Conservation (phyloP, 768 basidiomycete species). For the Boletus bicolor region DNA sequence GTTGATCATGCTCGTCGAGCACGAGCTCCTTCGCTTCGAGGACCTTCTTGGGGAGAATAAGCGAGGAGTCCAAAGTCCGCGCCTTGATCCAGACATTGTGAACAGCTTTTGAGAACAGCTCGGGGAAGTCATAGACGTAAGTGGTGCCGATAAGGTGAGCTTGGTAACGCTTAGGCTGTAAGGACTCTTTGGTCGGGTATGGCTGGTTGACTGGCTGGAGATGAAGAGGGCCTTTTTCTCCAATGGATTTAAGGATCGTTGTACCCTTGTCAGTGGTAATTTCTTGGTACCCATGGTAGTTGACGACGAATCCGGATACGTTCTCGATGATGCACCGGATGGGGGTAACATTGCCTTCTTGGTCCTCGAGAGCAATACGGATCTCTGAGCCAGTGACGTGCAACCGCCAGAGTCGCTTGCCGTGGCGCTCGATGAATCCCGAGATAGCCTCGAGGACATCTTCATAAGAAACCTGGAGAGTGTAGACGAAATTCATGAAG, state of each 20-base stretch:
- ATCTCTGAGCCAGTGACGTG: constrained; percentile 99
- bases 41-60: constrained; percentile 72
- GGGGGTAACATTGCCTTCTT: constrained; percentile 90
- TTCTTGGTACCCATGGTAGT: constrained; percentile 97
- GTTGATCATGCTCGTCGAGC: constrained; percentile 87
- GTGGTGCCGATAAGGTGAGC: constrained; percentile 98
- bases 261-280: constrained; percentile 95
- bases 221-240: constrained; percentile 95
- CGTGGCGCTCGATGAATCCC: constrained; percentile 99
- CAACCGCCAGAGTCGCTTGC: constrained; percentile 96
- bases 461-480: constrained; percentile 90
- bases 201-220: constrained; percentile 90
- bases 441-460: constrained; percentile 95
- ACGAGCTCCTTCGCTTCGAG: constrained; percentile 89
- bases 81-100: constrained; percentile 88
- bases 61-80: constrained; percentile 57
- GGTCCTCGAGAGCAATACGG: constrained; percentile 90
- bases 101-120: constrained; percentile 95
- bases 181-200: constrained; percentile 95
- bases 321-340: constrained; percentile 99
- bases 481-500: constrained; percentile 99
- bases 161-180: constrained; percentile 98
- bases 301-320: constrained; percentile 97
- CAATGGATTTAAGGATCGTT: constrained; percentile 95
- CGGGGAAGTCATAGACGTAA: constrained; percentile 99